Evolutionary conservation across 2,329 filamentous ascomycete genomes (phyloP), one percentile per base, ranked within the genome.

Genomic region (Exophiala sp.): DNA sequence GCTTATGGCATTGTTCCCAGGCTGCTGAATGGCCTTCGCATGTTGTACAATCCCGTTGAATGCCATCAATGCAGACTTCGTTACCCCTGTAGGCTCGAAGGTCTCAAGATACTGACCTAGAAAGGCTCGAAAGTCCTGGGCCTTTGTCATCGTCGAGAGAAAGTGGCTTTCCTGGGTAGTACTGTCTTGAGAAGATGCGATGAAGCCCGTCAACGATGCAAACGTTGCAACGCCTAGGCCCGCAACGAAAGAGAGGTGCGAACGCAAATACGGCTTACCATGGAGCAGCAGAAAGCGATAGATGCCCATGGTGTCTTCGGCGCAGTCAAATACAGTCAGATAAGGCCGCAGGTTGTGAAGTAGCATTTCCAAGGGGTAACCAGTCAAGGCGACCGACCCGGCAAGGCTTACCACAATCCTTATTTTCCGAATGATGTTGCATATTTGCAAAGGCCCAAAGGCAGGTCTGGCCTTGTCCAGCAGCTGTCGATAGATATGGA

Each of bases 361-460:
- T 0, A 95, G 75, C 86, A 96, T 93, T 66, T 98, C 88, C 11
- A 96, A 67, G 9, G 88, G 86, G 63, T 97, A 97, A 0, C 85
- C 86, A 34, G 80, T 72, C 19, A 85, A 73, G n/a, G 86, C 86
- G 43, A 82, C 75, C 0, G 79, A 66, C 0, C 88, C 89, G 21
- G 88, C 85, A 39, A 97, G 71, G 52, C 82, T 85, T 21, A 97
- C 77, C 13, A 97, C 70, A 7, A 96, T 79, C 27, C 89, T 79
- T 40, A 97, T 77, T 64, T 94, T 95, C 32, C 90, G 83, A 44
- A 98, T 77, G 2, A 95, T 82, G 1, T 88, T 85, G 64, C 88
- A 93, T 30, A 87, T 85, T 66, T 96, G 86, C 3, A 96, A 73
- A 16, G 93, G 86, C 0, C 93, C 94, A 4, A 97, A 72, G 0